Percentiles rank a stretch among this genome's conserved stretches.
Evolutionary conservation across 139 green algal species (phyloP).

Genomic region (Ettlia oleoabundans): DNA sequence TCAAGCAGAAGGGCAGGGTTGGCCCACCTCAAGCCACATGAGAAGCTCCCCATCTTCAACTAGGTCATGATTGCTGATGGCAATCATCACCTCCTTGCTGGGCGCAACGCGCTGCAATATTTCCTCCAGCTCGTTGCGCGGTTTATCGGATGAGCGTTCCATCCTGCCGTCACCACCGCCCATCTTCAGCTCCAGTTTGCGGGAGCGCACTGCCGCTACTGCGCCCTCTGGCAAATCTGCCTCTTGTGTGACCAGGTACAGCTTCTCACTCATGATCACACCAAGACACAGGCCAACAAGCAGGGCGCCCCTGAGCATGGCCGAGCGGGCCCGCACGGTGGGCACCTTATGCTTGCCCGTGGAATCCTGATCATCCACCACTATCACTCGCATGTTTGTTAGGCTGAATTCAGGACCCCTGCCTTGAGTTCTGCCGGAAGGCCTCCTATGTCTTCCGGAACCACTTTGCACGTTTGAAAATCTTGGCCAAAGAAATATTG

Average conservation of each 20-base stretch:
- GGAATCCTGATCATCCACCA: too few species aligned
- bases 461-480: too few species aligned
- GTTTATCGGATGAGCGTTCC: slow-evolving; percentile 14
- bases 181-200: slow-evolving; percentile 39
- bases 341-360: slow-evolving; percentile 31
- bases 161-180: slow-evolving; percentile 13
- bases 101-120: slow-evolving; percentile 77
- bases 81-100: slow-evolving; percentile 86
- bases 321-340: slow-evolving; percentile 34
- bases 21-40: slow-evolving; percentile 67
- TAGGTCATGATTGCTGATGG: slow-evolving; percentile 89
- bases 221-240: neutral
- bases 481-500: too few species aligned
- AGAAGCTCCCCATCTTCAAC: slow-evolving; percentile 68
- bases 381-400: too few species aligned
- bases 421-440: too few species aligned
- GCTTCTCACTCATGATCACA: slow-evolving; percentile 65
- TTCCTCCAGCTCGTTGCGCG: slow-evolving; percentile 53
- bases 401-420: too few species aligned
- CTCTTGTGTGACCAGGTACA: slow-evolving; percentile 57
- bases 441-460: too few species aligned
- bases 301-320: slow-evolving; percentile 55
- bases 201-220: neutral
- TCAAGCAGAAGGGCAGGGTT: neutral
- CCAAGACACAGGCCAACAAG: slow-evolving; percentile 69